Evolutionary conservation across 73 alveolate species (phyloP).

Genomic region (Tetrahymena malaccensis): DNA sequence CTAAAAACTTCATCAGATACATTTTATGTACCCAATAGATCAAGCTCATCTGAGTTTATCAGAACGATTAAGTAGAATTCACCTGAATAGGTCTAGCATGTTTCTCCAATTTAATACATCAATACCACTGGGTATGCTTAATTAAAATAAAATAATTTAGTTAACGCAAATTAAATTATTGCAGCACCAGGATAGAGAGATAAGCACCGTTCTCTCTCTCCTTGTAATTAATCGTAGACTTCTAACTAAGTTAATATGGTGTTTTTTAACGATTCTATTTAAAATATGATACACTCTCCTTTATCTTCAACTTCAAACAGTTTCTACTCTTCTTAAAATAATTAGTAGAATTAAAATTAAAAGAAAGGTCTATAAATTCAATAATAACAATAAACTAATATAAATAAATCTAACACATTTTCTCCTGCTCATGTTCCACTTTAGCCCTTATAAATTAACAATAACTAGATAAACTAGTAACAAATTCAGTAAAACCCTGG

Average conservation of each 20-base stretch:
- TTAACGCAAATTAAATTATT: background rate
- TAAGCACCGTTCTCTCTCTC: background rate
- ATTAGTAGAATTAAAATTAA: background rate
- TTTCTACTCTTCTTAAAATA: background rate
- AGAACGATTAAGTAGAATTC: background rate
- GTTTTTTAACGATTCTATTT: background rate
- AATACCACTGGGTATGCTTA: background rate
- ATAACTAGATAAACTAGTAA: background rate
- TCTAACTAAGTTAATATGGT: background rate
- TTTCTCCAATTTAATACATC: background rate
- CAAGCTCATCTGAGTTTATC: background rate
- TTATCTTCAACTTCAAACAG: background rate
- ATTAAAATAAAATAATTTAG: background rate
- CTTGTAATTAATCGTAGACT: background rate
- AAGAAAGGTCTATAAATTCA: background rate
- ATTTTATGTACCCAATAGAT: background rate
- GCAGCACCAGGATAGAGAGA: background rate
- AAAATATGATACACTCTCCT: background rate
- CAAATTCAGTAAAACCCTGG: background rate
- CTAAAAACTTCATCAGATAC: background rate
- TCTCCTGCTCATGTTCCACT: background rate
- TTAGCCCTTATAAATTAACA: background rate
- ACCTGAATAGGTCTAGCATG: background rate
- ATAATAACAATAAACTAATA: background rate
- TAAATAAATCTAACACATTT: background rate